phyloP scores from a whole-genome alignment of 495 filamentous ascomycete species.

The Neurospora africana region DNA sequence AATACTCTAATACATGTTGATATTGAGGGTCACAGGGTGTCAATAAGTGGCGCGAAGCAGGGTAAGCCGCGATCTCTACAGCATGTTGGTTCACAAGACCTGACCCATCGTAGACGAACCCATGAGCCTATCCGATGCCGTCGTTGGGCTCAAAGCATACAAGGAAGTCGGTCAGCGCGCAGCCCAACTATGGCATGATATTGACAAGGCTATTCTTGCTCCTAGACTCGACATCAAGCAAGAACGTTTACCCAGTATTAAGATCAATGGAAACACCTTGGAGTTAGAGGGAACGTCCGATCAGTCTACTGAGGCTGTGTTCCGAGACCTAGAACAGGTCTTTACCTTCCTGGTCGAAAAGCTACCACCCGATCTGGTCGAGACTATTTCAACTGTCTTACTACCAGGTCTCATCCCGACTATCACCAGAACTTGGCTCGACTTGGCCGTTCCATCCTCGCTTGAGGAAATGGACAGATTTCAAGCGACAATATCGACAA shows the following conservation, averaged over 20 bases:
- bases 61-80: constrained; percentile 15
- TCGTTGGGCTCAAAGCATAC: constrained; percentile 38
- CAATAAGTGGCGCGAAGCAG: constrained; percentile 33
- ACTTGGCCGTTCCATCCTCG: constrained; percentile 61
- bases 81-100: constrained; percentile 1
- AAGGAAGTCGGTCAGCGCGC: constrained; percentile 42
- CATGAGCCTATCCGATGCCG: constrained; percentile 36
- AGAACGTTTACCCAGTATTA: constrained; percentile 21
- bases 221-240: constrained; percentile 36
- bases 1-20: constrained; percentile 47
- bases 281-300: constrained; percentile 24
- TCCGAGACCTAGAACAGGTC: constrained; percentile 49
- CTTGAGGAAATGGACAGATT: constrained; percentile 60
- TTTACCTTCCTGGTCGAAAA: constrained; percentile 53
- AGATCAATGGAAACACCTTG: constrained; percentile 27
- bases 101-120: constrained; percentile 31
- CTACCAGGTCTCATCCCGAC: constrained; percentile 55
- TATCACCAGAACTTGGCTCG: constrained; percentile 63
- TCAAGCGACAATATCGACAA: constrained; percentile 48
- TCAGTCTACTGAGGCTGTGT: constrained; percentile 34
- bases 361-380: constrained; percentile 53
- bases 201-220: constrained; percentile 38
- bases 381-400: constrained; percentile 53
- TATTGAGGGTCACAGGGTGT: constrained; percentile 33
- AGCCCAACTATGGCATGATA: constrained; percentile 37